Evolutionary conservation across 2,329 filamentous ascomycete genomes (phyloP), one percentile per base, ranked within the genome.

Genomic region (Scopulariopsis brevicaulis): DNA sequence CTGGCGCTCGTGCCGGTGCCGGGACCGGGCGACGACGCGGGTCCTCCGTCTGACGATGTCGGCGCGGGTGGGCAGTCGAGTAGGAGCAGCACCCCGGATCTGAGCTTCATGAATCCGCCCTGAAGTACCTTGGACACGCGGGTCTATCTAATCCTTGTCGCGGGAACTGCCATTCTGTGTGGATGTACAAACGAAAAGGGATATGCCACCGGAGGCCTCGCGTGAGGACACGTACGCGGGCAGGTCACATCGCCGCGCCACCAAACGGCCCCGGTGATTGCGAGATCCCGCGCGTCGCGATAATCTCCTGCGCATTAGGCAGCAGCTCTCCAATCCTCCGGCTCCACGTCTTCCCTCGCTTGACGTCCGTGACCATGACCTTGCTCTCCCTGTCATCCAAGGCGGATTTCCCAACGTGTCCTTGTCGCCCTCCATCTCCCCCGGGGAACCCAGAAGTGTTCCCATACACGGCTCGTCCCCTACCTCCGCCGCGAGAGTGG

Each of bases 291-390:
- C 89, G 89, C 55, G 79, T 71, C 0, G 88, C 86, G 65, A 93
- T 89, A 59, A 93, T 91, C 66, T 89, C 88, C 70, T 96, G 91
- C 58, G 96, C 87, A 66, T 93, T 96, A 0, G 87, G 83, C 15
- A 90, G 88, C 61, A 96, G 69, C 74, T 94, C 87, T 8, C 89
- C 89, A 1, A 96, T 90, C 72, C 87, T 89, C 68, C 94, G 82
- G 55, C 77, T 86, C 90, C 90, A 96, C 43, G 73, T 81, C 58
- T 77, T 68, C 1, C 87, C 88, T 53, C 77, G 77, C 58, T 83
- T 73, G 1, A 85, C 85, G 73, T 96, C 89, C 22, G 81, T 81
- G 1, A 96, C 79, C 1, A 79, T 78, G 6, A 96, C 85, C 64
- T 79, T 82, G 69, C 84, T 89, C 59, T 86, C 76, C 59, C 80